These are phyloP conservation scores for Apiosordaria backusii DNA, from an alignment of 495 filamentous ascomycete species.

Conservation along the genomic window DNA sequence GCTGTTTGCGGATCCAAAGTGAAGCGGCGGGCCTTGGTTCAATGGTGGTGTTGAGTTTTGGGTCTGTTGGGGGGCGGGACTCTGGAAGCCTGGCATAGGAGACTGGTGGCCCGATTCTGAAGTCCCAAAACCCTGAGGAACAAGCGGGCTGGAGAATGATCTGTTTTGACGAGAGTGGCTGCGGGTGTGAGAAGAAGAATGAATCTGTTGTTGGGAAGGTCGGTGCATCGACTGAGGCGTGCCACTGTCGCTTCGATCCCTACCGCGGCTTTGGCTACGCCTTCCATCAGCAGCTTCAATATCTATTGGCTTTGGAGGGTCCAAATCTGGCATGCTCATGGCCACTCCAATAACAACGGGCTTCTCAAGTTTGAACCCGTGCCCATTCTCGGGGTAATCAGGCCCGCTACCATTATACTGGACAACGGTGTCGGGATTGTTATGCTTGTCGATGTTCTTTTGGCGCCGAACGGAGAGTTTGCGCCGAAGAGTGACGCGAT, in stretches of 20 bases:
- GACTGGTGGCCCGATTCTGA: background rate
- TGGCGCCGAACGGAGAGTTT: background rate
- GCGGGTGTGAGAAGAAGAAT: background rate
- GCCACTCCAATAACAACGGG: background rate
- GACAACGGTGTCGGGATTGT: background rate
- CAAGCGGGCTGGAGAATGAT: background rate
- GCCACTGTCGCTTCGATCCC: background rate
- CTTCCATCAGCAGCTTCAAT: background rate
- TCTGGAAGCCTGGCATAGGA: background rate
- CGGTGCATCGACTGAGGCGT: background rate
- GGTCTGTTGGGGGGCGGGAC: background rate
- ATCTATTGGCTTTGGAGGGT: background rate
- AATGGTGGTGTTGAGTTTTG: background rate
- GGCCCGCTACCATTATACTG: background rate
- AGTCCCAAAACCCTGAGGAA: background rate
- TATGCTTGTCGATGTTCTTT: slow-evolving; percentile 5
- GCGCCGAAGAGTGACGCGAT: background rate
- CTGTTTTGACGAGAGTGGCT: background rate
- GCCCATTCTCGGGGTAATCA: background rate
- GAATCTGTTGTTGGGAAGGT: background rate
- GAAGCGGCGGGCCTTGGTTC: background rate
- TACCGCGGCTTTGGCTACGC: background rate
- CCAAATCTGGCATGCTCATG: background rate
- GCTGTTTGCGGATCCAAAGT: background rate
- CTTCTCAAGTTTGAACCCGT: background rate